Base-by-base conservation (phyloP, 805 yeast species). In the Saturnispora diversa region DNA sequence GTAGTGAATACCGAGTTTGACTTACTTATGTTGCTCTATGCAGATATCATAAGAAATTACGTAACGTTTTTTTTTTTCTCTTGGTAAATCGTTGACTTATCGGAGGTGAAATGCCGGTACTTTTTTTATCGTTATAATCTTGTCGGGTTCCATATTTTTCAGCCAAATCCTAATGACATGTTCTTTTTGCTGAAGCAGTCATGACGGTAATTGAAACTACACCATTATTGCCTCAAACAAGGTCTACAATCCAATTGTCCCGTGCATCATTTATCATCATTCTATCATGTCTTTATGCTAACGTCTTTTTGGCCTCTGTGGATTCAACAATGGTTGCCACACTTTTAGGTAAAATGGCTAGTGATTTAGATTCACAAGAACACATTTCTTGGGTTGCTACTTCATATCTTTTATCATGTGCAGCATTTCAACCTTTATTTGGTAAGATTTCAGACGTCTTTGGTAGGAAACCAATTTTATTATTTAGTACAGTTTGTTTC, bases 291-390 rank as follows among this genome's bases (percentile, higher is more conserved):
- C 38, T 53, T 7, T 53, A 49, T 29, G 45, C 51, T 19, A 56
- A 56, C 28, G 52, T 52, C 10, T 72, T 63, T 43, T 58, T 74
- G 36, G 68, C 74, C 4, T 72, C 78, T 0, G 54, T 73, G 40
- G 79, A 74, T 49, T 64, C 68, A n/a, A 74, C 79, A 0, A 69
- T 74, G 42, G 76, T 74, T 19, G 70, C 77, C 2, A 72, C 79
- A 1, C 51, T 73, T 10, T 53, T 73, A 47, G 64, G 75, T 9
- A 62, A 62, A 20, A 74, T 74, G 42, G 74, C 78, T 1, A 68
- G 74, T 3, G 78, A 74, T 39, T 60, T 74, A 43, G 52, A 70
- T 37, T 67, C 69, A 1, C 63, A 71, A 27, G 63, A 64, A 6
- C 64, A 65, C 38, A 49, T 53, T 17, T 60, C 69, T 2, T 67